Evolutionary conservation across 192 early-diverging fungal species (phyloP), one percentile per base, ranked within the genome.

Genomic region (Coemansia sp.): DNA sequence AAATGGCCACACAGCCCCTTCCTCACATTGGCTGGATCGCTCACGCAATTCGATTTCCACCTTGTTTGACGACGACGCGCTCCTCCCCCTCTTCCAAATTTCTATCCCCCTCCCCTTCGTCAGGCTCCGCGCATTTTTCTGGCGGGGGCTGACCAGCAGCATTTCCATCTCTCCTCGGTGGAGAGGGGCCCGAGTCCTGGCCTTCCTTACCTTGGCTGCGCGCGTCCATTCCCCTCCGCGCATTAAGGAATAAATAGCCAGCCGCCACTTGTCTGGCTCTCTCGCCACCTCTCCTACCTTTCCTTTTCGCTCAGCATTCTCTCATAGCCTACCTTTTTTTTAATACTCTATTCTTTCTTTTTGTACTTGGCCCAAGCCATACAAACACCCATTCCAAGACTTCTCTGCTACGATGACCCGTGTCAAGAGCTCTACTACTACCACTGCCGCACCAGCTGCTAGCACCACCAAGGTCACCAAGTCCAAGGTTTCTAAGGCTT

Each of bases 161-260:
- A 44, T 44, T 44, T 44, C 24, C 51, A 5, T 27, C 52, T 54
- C 28, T 24, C 52, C 52, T 54, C 23, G 22, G n/a, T n/a, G n/a
- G n/a, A n/a, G n/a, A n/a, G n/a, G 14, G 19, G 49, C 49, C 49
- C 8, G 49, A 6, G 32, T 28, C 19, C 58, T 16, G 2, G 25
- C 44, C 31, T 64, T 54, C 54, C 28, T 9, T 52, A 10, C 50
- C 25, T 52, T 52, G 21, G 24, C 50, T 52, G 50, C 22, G 22
- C 24, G 22, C 22, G n/a, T n/a, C 50, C 24, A 26, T 26, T 26
- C 21, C 50, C 50, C 50, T 22, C 50, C 50, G 50, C 48, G 54
- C 62, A 58, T 53, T 59, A 34, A 22, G 32, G 56, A 54, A 50
- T 66, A 72, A 64, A 65, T 73, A 73, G 60, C 54, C 62, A 48